Evolutionary conservation across 371 early-diverging fungal genomes (phyloP).

Genomic region (Paraphysoderma sedebokerense): DNA sequence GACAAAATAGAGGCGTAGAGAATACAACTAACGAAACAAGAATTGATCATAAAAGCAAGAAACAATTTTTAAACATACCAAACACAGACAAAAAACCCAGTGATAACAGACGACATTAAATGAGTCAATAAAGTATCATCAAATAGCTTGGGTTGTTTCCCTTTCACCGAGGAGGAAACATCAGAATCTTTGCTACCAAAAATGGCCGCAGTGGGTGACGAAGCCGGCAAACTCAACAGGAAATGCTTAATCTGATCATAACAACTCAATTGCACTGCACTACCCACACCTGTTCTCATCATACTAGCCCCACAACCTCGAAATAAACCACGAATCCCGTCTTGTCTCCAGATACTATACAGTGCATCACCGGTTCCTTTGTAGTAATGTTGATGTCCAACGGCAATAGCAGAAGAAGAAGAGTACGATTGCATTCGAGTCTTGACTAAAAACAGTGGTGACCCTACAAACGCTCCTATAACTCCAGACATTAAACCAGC

Average conservation of each 20-base stretch:
- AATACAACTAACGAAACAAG: too few species aligned
- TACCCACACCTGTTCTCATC: constrained; percentile 56
- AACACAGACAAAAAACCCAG: background rate
- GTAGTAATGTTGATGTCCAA: constrained; percentile 85
- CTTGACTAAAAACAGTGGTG: constrained; percentile 82
- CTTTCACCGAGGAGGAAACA: background rate
- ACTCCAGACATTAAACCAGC: constrained; percentile 58
- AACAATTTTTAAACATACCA: too few species aligned
- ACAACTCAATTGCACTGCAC: constrained; percentile 76
- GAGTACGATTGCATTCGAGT: constrained; percentile 88
- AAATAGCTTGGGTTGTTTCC: background rate
- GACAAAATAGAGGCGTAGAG: too few species aligned
- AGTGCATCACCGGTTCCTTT: constrained; percentile 45
- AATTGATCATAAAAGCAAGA: too few species aligned
- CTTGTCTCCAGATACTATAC: constrained; percentile 46
- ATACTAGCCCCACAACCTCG: constrained; percentile 79
- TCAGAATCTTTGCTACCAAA: constrained; percentile 10
- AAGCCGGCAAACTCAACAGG: constrained; percentile 29
- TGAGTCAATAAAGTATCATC: constrained; percentile 46
- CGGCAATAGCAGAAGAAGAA: constrained; percentile 27
- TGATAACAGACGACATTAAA: constrained; percentile 52
- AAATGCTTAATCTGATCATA: constrained; percentile 66
- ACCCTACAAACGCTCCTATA: constrained; percentile 64
- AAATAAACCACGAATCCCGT: constrained; percentile 61
- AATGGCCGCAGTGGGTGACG: constrained; percentile 23